phyloP scores from a whole-genome alignment of 2,329 filamentous ascomycete genomes.

The Cladophialophora exuberans region DNA sequence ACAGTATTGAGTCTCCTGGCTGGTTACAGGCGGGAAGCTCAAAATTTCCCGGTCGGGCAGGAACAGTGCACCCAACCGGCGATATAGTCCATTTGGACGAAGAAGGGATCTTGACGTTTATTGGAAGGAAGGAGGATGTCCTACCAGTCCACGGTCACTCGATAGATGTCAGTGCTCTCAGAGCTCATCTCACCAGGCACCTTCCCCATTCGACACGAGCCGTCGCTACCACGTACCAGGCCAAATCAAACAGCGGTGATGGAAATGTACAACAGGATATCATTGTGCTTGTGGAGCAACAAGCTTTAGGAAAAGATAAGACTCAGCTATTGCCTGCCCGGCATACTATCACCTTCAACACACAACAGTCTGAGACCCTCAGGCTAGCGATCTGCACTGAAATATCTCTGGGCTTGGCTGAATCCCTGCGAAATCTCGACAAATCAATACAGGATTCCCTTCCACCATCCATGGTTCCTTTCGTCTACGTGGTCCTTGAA shows the following conservation, averaged over 20 bases:
- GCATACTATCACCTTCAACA: constrained; percentile 28
- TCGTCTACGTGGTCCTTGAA: constrained; percentile 47
- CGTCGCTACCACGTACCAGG: neutral
- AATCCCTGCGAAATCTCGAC: constrained; percentile 43
- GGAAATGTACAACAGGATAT: neutral
- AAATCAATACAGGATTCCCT: constrained; percentile 48
- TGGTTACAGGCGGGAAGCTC: constrained; percentile 44
- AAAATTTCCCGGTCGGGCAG: constrained; percentile 36
- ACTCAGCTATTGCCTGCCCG: constrained; percentile 38
- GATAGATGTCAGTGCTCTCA: constrained; percentile 43
- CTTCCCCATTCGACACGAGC: constrained; percentile 27
- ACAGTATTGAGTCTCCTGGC: constrained; percentile 36
- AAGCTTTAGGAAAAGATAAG: constrained; percentile 25
- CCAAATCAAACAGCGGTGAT: constrained; percentile 38
- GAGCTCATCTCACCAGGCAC: constrained; percentile 42
- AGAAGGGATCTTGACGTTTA: constrained; percentile 36
- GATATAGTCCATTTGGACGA: constrained; percentile 39
- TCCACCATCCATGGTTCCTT: constrained; percentile 54
- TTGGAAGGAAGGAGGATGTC: constrained; percentile 41
- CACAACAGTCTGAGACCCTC: constrained; percentile 21
- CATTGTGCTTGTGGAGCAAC: neutral
- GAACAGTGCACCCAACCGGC: constrained; percentile 38
- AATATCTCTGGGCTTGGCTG: constrained; percentile 35
- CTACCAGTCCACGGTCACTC: constrained; percentile 3
- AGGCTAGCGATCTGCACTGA: constrained; percentile 31